These are phyloP conservation scores for Pleurotus giganteus DNA, from an alignment of 768 basidiomycete species.

Conservation along the genomic window DNA sequence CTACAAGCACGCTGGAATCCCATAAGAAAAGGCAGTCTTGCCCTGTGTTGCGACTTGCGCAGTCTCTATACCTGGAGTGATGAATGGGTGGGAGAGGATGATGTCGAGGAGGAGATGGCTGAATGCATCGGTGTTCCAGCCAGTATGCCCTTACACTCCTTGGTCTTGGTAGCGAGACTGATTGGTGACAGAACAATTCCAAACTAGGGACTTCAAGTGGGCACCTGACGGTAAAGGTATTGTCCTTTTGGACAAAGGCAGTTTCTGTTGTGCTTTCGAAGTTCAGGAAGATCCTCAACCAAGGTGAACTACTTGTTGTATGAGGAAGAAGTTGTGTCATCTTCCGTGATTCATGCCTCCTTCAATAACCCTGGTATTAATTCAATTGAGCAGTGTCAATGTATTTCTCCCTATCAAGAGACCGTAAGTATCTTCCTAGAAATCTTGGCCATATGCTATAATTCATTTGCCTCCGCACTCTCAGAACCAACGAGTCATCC, in stretches of 20 bases:
- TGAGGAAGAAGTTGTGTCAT: too few species aligned
- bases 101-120: constrained; percentile 71
- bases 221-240: constrained; percentile 85
- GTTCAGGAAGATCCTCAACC: constrained; percentile 64
- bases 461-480: too few species aligned
- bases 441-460: too few species aligned
- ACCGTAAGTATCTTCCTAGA: too few species aligned
- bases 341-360: too few species aligned
- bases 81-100: constrained; percentile 62
- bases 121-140: constrained; percentile 90
- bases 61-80: constrained; percentile 82
- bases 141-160: constrained; percentile 44
- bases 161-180: constrained; percentile 13
- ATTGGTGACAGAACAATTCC: constrained; percentile 60
- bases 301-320: too few species aligned
- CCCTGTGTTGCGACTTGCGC: constrained; percentile 62
- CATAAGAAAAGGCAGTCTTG: constrained; percentile 68
- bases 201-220: constrained; percentile 70
- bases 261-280: constrained; percentile 86
- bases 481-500: too few species aligned
- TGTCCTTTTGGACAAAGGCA: constrained; percentile 69
- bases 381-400: too few species aligned
- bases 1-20: constrained; percentile 80
- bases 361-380: too few species aligned
- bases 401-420: too few species aligned